These are phyloP conservation scores for Gnomoniopsis smithogilvyi DNA, from an alignment of 2,329 filamentous ascomycete species.

Conservation along the genomic window DNA sequence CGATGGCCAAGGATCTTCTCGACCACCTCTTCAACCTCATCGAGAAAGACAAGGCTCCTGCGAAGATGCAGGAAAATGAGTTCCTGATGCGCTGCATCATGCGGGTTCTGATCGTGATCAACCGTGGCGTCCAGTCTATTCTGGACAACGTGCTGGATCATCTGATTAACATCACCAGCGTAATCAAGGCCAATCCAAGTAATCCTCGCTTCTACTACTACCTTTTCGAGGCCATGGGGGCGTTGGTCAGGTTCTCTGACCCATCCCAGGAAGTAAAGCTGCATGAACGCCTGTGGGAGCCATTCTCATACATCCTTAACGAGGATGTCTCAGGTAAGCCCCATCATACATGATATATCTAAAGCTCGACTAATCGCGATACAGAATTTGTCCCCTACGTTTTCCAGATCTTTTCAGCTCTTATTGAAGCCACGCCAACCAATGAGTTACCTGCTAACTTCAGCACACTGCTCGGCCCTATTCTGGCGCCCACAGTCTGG, in stretches of 20 bases:
- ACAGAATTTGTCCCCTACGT: slow-evolving; percentile 93
- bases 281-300: slow-evolving; percentile 76
- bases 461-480: slow-evolving; percentile 70
- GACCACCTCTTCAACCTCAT: slow-evolving; percentile 90
- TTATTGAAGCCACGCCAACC: slow-evolving; percentile 81
- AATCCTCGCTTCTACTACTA: slow-evolving; percentile 99
- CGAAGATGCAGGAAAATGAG: slow-evolving; percentile 98
- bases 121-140: slow-evolving; percentile 72
- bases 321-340: slow-evolving; percentile 73
- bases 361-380: slow-evolving; percentile 26
- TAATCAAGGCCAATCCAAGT: slow-evolving; percentile 92
- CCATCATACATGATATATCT: neutral
- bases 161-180: slow-evolving; percentile 82
- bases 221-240: slow-evolving; percentile 92
- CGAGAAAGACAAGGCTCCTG: slow-evolving; percentile 75
- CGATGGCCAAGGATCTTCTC: slow-evolving; percentile 80
- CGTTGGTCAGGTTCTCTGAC: slow-evolving; percentile 74
- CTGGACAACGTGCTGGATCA: slow-evolving; percentile 78
- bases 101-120: slow-evolving; percentile 92
- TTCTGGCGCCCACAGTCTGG: slow-evolving; percentile 83
- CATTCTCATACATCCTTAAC: slow-evolving; percentile 76
- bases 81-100: slow-evolving; percentile 99
- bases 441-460: slow-evolving; percentile 79
- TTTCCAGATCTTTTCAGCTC: slow-evolving; percentile 89
- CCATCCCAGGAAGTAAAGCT: slow-evolving; percentile 65